phyloP scores from a whole-genome alignment of 805 yeast species.

The Wickerhamiella shivajii region DNA sequence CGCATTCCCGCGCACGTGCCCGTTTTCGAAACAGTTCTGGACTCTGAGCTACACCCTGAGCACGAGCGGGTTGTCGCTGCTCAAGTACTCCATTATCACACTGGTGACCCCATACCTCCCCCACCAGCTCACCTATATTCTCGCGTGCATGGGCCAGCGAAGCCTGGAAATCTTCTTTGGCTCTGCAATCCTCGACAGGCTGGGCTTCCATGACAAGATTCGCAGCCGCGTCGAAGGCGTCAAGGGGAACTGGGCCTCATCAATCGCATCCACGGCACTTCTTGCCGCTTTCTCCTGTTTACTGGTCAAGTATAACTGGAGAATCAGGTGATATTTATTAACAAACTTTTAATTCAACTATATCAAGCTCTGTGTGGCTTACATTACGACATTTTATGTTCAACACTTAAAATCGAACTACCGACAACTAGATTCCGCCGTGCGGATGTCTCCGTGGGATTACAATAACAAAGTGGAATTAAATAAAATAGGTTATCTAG shows the following conservation, averaged over 20 bases:
- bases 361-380: background rate
- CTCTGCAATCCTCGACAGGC: slow-evolving; percentile 14
- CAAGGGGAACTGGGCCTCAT: slow-evolving; percentile 8
- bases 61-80: slow-evolving; percentile 23
- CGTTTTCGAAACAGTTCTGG: slow-evolving; percentile 28
- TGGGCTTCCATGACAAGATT: slow-evolving; percentile 2
- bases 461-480: no score
- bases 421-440: no score
- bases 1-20: slow-evolving; percentile 21
- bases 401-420: no score
- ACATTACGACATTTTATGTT: background rate
- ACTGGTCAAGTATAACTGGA: slow-evolving; percentile 12
- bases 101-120: slow-evolving; percentile 21
- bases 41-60: slow-evolving; percentile 24
- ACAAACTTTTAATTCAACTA: background rate
- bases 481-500: no score
- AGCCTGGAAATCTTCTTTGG: slow-evolving; percentile 23
- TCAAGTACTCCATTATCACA: slow-evolving; percentile 20
- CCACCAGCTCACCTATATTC: slow-evolving; percentile 7
- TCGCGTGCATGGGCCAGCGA: slow-evolving; percentile 21
- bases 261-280: slow-evolving; percentile 13
- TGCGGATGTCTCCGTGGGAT: no score
- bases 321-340: slow-evolving; percentile 6
- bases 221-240: background rate
- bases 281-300: slow-evolving; percentile 13